Evolutionary conservation across 2,329 filamentous ascomycete genomes (phyloP), one percentile per base, ranked within the genome.

Genomic region (Aspergillus felis): DNA sequence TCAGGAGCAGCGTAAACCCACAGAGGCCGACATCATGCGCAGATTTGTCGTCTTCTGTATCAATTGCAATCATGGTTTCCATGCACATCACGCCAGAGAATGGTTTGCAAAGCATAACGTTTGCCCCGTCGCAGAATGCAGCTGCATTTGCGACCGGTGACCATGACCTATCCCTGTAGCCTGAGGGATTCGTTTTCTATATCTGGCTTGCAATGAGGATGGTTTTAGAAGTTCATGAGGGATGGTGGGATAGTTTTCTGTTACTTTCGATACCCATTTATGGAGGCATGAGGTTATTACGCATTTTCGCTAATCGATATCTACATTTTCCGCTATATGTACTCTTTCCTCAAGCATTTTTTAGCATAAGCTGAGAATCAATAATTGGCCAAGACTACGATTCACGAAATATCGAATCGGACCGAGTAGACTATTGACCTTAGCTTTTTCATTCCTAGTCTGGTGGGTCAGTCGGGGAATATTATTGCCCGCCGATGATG

Each of bases 21-120:
- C 62, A 0, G 70, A 73, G 49, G 67, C 71, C 29, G 82, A 84
- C 60, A 56, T 77, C 6, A 80, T 86, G 76, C 78, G 77, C 17
- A 75, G 80, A 54, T 81, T 85, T 64, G 77, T 86, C 61, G 81
- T 82, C 4, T 85, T 87, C 65, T 88, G 85, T 65, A 82, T 84
- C 63, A 80, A 77, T 58, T 88, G 85, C 67, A 82, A 82, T 62
- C 85, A 88, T 74, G 84, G 84, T 0, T 86, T 82, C 63, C 85
- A 88, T 74, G 84, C 82, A 3, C 76, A 84, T 69, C 85, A 87
- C 76, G 85, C 85, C 10, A 73, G 79, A 62, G 79, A 81, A 59
- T 88, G 85, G 85, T 88, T 87, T 56, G 64, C 59, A 46, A 68
- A 65, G 28, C 74, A 76, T 58, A 71, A 68, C 51, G 68, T 75